Percentiles rank a stretch among this genome's conserved stretches.
These are phyloP conservation scores for Fusarium temperatum DNA, from an alignment of 2,329 filamentous ascomycete genomes.

Conservation along the genomic window DNA sequence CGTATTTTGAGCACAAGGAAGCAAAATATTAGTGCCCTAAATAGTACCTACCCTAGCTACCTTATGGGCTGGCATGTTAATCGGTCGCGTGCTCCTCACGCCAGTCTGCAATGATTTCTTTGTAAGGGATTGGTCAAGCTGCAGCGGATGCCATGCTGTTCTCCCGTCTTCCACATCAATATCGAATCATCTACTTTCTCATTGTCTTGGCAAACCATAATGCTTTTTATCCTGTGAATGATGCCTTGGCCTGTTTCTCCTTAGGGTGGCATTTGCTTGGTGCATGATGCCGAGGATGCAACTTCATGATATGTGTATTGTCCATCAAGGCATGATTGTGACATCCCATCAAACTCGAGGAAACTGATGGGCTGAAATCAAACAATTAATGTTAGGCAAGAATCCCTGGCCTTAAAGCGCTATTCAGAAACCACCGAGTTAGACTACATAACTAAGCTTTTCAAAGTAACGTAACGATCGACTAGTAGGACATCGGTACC, in stretches of 20 bases:
- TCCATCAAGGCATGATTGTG: background rate
- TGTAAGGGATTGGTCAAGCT: constrained; percentile 8
- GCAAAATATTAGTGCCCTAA: background rate
- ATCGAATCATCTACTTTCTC: constrained; percentile 8
- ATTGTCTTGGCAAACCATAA: constrained; percentile 20
- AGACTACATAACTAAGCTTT: background rate
- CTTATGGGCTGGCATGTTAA: background rate
- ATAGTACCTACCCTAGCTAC: background rate
- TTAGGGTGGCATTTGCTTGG: background rate
- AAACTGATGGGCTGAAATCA: background rate
- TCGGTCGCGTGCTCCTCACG: constrained; percentile 31
- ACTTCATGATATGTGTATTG: constrained; percentile 8
- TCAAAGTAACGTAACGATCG: background rate
- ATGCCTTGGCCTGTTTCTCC: background rate
- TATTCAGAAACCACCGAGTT: background rate
- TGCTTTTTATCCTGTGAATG: background rate
- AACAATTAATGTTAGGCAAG: background rate
- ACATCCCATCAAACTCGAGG: background rate
- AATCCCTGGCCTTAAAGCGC: background rate
- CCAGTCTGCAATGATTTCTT: background rate
- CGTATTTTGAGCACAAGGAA: constrained; percentile 2
- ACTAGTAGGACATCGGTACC: background rate
- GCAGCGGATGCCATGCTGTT: constrained; percentile 19
- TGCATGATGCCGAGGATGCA: background rate
- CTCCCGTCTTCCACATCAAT: constrained; percentile 24